phyloP scores from a whole-genome alignment of 2,329 filamentous ascomycete species.

The Coniochaeta sp. region DNA sequence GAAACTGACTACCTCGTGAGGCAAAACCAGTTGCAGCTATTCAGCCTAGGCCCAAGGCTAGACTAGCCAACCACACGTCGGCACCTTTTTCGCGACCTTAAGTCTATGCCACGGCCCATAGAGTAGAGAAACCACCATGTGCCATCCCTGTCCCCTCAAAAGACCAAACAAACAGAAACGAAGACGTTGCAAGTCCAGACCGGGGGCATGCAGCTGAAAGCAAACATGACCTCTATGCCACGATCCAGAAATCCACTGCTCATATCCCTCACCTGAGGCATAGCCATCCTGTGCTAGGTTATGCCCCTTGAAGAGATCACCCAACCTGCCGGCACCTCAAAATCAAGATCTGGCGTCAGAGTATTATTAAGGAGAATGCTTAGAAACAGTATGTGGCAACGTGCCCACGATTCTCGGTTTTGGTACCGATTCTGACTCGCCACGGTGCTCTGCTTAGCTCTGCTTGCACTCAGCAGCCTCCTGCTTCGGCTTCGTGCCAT shows the following conservation, averaged over 20 bases:
- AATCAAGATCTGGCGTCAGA: not conserved
- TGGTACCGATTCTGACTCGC: not conserved
- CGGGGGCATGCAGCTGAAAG: not conserved
- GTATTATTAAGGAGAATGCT: not conserved
- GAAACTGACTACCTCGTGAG: not conserved
- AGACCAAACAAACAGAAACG: not conserved
- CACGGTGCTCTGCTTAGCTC: slow-evolving; percentile 49
- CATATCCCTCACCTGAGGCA: not conserved
- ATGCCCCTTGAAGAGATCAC: not conserved
- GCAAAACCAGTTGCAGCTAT: not conserved
- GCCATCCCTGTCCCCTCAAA: not conserved
- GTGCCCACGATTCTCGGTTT: not conserved
- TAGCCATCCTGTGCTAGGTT: not conserved
- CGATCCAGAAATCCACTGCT: not conserved
- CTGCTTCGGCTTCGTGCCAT: slow-evolving; percentile 84
- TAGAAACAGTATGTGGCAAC: not conserved
- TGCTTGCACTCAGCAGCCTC: slow-evolving; percentile 95
- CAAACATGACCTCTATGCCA: not conserved
- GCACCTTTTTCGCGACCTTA: not conserved
- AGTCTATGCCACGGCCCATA: not conserved
- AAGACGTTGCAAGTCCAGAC: not conserved
- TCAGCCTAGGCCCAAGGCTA: not conserved
- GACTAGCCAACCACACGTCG: not conserved
- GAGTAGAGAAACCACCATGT: not conserved
- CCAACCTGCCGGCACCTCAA: not conserved